Evolutionary conservation across 805 yeast genomes (phyloP), one percentile per base, ranked within the genome.

Genomic region (Ogataea minuta): DNA sequence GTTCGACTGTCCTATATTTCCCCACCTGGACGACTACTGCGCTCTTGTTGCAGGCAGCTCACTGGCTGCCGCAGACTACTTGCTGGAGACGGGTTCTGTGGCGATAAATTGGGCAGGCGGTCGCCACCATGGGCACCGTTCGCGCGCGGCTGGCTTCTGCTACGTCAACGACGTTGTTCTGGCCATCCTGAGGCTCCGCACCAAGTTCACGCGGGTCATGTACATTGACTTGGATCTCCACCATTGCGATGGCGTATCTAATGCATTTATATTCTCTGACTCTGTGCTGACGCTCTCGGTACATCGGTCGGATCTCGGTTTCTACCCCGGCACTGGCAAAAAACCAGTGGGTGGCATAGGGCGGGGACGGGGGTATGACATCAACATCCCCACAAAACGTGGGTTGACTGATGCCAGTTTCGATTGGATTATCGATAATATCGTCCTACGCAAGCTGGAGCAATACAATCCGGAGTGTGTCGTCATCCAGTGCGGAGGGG

Each of bases 91-190:
- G 24, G 66, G 63, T 27, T 43, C 56, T 8, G 60, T 76, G 1
- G 79, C 74, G 2, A 67, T 84, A 31, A 82, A 82, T 53, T 84
- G 89, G 89, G 75, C 77, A 51, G 95, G 95, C 6, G 95, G 93
- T 1, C 60, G 90, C 33, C 93, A 84, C 53, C 93, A 84, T 58
- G 79, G 80, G 4, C 65, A 61, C 31, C 72, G 71, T 47, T 50
- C 69, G 0, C 62, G 53, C 23, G 84, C 86, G 1, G 68, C 82
- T 9, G 91, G 91, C 2, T 84, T 79, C 52, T 84, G 93, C 53
- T 84, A 84, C 51, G 63, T 81, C 2, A 84, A 84, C 48, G 95
- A 84, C 52, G 71, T 82, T 6, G 81, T 77, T 0, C 51, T 84
- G 10, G 72, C 76, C 0, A 77, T 84, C 4, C 65, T 70, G 31